Percentiles rank a stretch among this genome's conserved stretches.
Conservation (phyloP, 441 rosid species). For the Adansonia rubrostipa region DNA sequence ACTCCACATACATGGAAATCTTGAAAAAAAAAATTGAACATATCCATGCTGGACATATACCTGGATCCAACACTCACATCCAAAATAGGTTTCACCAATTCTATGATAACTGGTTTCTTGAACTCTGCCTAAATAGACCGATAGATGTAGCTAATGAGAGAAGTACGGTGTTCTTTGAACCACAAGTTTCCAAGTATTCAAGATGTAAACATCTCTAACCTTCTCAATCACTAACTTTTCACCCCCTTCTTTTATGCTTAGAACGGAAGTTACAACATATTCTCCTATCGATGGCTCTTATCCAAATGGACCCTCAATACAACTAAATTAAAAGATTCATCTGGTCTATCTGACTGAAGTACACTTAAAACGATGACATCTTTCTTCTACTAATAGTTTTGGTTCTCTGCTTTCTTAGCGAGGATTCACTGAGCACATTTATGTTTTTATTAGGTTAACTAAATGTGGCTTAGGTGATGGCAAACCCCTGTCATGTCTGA, state of each 20-base stretch:
- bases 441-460: conserved; percentile 10
- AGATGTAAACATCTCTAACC: conserved; percentile 5
- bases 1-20: too few species aligned
- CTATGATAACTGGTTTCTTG: conserved; percentile 8
- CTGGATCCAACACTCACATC: too few species aligned
- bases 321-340: not conserved
- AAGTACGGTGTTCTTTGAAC: not conserved
- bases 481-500: not conserved
- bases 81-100: not conserved
- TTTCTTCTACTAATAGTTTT: not conserved
- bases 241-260: conserved; percentile 7
- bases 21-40: too few species aligned
- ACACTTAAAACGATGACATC: not conserved
- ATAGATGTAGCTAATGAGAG: conserved; percentile 18
- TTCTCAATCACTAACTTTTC: conserved; percentile 6
- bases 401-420: not conserved
- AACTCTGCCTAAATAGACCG: conserved; percentile 8
- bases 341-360: not conserved
- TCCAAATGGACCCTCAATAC: not conserved
- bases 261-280: conserved; percentile 1
- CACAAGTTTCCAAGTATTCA: not conserved
- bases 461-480: conserved; percentile 15
- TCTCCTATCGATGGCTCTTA: not conserved
- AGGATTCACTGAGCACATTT: conserved; percentile 17
- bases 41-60: too few species aligned